phyloP scores from a whole-genome alignment of 192 early-diverging fungal genomes.

The Gigaspora rosea region DNA sequence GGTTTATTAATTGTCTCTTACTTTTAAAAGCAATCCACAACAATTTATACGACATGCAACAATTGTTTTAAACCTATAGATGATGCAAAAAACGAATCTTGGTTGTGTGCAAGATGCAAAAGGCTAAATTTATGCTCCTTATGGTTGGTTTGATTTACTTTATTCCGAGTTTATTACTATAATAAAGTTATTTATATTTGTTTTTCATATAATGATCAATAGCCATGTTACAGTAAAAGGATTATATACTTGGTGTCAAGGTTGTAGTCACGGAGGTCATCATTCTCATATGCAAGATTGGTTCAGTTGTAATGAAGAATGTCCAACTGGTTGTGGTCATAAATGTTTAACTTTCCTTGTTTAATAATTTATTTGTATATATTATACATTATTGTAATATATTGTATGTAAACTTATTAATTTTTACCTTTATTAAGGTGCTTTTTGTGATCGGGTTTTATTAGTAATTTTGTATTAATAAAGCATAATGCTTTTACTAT shows the following conservation, averaged over 20 bases:
- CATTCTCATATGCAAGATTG: constrained; percentile 69
- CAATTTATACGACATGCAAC: constrained; percentile 68
- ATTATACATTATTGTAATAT: too few species aligned
- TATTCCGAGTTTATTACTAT: background rate
- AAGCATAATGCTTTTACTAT: too few species aligned
- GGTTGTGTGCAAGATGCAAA: constrained; percentile 72
- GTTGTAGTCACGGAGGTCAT: constrained; percentile 82
- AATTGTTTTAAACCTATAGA: constrained; percentile 65
- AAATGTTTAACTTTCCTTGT: constrained; percentile 41
- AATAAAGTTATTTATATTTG: background rate
- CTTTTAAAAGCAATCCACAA: constrained; percentile 65
- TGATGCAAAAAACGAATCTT: constrained; percentile 50
- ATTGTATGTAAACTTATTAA: too few species aligned
- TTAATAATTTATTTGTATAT: too few species aligned
- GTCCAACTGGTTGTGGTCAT: constrained; percentile 79
- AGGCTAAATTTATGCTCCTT: constrained; percentile 65
- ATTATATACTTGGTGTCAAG: constrained; percentile 77
- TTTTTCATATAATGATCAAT: constrained; percentile 9
- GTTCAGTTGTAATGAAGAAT: constrained; percentile 62
- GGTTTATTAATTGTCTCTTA: constrained; percentile 24
- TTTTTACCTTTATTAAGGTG: too few species aligned
- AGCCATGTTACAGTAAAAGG: constrained; percentile 75
- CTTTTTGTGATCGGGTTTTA: too few species aligned
- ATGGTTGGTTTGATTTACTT: constrained; percentile 50
- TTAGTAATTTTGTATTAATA: too few species aligned